phyloP scores from a whole-genome alignment of 495 filamentous ascomycete species.

The Aspergillus asperescens region DNA sequence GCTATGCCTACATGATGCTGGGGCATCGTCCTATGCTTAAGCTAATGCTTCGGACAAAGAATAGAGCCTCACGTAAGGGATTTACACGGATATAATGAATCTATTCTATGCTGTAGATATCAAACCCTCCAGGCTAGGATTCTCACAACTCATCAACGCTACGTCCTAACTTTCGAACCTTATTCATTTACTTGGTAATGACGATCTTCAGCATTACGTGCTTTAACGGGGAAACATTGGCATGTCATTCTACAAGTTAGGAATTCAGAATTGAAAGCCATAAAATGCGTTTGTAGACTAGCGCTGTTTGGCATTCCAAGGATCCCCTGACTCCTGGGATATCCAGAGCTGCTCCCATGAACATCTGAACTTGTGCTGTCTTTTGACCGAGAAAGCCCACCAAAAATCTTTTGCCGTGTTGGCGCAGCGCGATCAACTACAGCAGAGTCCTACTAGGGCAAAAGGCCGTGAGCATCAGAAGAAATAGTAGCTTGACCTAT shows the following conservation, averaged over 20 bases:
- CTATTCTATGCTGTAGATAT: conserved; percentile 6
- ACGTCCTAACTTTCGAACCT: conserved; percentile 7
- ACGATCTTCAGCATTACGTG: conserved; percentile 5
- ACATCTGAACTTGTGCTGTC: conserved; percentile 4
- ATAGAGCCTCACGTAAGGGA: conserved; percentile 3
- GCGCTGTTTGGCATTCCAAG: neutral
- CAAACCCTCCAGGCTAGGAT: conserved; percentile 2
- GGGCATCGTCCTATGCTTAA: neutral
- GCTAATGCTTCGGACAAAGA: conserved; percentile 4
- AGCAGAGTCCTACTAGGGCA: conserved; percentile 7
- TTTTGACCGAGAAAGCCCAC: neutral
- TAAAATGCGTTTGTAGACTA: conserved; percentile 6
- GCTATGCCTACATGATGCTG: conserved; percentile 1
- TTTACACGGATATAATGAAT: conserved; percentile 5
- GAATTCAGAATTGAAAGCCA: conserved; percentile 4
- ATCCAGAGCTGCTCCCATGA: conserved; percentile 5
- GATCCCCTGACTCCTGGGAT: conserved; percentile 1
- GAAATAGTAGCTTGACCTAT: conserved; percentile 6
- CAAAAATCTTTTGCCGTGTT: conserved; percentile 6
- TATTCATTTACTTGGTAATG: conserved; percentile 8
- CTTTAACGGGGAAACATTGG: conserved; percentile 6
- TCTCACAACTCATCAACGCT: conserved; percentile 9
- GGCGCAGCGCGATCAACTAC: conserved; percentile 5
- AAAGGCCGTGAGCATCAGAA: conserved; percentile 1
- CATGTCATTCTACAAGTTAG: conserved; percentile 6